phyloP scores from a whole-genome alignment of 805 yeast species.

The Kazachstania bromeliacearum region DNA sequence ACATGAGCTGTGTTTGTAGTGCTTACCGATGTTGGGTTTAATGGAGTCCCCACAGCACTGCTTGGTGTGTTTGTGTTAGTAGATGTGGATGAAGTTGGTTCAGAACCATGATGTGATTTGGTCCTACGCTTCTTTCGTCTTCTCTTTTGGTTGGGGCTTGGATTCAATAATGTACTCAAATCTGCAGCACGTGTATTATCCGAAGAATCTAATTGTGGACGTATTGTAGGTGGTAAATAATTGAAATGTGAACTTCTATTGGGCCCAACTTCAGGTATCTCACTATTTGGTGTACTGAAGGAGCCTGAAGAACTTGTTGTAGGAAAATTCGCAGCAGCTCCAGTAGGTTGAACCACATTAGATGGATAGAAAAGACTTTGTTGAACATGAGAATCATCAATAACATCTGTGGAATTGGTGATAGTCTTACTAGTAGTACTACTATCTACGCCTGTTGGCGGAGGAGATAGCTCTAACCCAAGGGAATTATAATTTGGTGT shows the following conservation, averaged over 20 bases:
- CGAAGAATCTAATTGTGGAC: conserved; percentile 59
- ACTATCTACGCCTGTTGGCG: not conserved
- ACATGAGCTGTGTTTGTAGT: not conserved
- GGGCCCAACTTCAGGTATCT: conserved; percentile 39
- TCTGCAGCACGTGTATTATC: conserved; percentile 39
- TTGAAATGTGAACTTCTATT: conserved; percentile 63
- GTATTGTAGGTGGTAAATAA: conserved; percentile 64
- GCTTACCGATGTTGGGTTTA: not conserved
- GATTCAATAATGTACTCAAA: conserved; percentile 37
- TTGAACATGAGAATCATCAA: not conserved
- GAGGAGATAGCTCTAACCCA: conserved; percentile 12
- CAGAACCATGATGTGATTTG: not conserved
- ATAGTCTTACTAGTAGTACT: not conserved
- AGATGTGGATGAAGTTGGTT: conserved; percentile 1
- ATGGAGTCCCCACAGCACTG: not conserved
- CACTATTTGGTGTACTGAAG: conserved; percentile 17
- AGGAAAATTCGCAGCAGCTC: not conserved
- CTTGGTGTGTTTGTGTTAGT: conserved; percentile 1
- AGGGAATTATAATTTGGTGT: conserved; percentile 16
- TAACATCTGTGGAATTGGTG: not conserved
- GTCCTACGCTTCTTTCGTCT: conserved; percentile 6
- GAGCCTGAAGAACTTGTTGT: conserved; percentile 16
- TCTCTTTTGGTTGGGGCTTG: conserved; percentile 7
- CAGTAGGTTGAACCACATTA: too few relatives aligned
- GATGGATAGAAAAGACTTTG: not conserved